phyloP scores from a whole-genome alignment of 2,329 filamentous ascomycete genomes.

The Alternaria infectoria region DNA sequence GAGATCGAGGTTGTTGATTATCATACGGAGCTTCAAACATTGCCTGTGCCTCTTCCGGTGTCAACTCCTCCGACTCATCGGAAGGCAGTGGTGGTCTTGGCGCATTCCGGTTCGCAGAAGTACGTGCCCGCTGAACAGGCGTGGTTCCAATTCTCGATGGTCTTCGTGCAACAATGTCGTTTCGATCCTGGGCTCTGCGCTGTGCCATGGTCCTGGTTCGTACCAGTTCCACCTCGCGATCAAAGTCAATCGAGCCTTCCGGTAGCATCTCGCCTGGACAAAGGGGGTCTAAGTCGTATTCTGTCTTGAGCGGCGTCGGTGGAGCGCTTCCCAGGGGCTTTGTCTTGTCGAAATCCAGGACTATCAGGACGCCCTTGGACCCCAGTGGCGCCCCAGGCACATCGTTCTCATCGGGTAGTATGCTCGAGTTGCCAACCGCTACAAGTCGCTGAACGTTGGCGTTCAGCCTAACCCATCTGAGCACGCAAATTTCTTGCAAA shows the following conservation, averaged over 20 bases:
- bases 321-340: conserved; percentile 27
- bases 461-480: conserved; percentile 45
- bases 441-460: conserved; percentile 44
- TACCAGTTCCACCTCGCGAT: conserved; percentile 50
- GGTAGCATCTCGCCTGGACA: conserved; percentile 47
- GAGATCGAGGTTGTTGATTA: conserved; percentile 49
- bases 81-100: conserved; percentile 23
- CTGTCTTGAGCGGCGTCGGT: conserved; percentile 36
- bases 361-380: conserved; percentile 47
- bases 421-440: conserved; percentile 47
- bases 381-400: conserved; percentile 35
- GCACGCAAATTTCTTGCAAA: conserved; percentile 45
- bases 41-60: conserved; percentile 44
- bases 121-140: conserved; percentile 39
- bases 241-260: conserved; percentile 50
- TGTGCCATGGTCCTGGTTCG: conserved; percentile 48
- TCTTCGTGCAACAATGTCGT: conserved; percentile 24
- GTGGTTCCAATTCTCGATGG: conserved; percentile 35
- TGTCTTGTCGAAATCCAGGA: conserved; percentile 48
- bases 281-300: conserved; percentile 47
- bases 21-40: conserved; percentile 50
- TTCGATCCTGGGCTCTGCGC: conserved; percentile 40
- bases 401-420: conserved; percentile 27
- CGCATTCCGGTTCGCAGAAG: conserved; percentile 29
- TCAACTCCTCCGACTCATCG: conserved; percentile 43